These are phyloP conservation scores for Balakata baccata DNA, from an alignment of 345 rosid genomes.

Conservation along the genomic window DNA sequence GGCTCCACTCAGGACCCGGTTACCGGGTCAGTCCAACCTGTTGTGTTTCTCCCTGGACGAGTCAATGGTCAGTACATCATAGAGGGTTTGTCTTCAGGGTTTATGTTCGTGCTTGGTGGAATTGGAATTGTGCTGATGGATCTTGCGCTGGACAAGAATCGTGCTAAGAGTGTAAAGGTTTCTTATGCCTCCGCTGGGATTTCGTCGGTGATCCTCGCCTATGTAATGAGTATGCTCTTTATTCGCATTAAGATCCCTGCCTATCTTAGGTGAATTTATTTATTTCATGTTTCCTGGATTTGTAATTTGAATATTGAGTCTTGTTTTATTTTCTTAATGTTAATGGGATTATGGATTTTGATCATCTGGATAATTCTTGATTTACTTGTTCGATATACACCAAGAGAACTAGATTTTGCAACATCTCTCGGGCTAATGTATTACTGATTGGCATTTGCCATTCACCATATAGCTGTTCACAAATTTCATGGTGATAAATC, in stretches of 20 bases:
- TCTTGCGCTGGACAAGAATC: conserved; percentile 80
- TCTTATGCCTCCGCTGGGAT: conserved; percentile 82
- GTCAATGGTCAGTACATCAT: conserved; percentile 97
- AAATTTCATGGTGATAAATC: neutral
- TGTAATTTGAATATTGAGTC: neutral
- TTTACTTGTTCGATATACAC: neutral
- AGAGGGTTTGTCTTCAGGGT: conserved; percentile 95
- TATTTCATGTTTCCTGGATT: neutral
- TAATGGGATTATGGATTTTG: neutral
- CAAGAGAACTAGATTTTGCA: neutral
- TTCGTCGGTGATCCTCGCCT: conserved; percentile 60
- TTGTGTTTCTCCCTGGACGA: conserved; percentile 84
- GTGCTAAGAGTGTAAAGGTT: conserved; percentile 72
- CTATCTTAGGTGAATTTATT: conserved; percentile 54
- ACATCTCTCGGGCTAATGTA: neutral
- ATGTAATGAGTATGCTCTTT: conserved; percentile 92
- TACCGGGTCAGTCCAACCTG: conserved; percentile 84
- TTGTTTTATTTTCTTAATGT: neutral
- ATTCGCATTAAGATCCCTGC: conserved; percentile 98
- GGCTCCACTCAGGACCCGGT: conserved; percentile 85
- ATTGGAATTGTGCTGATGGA: conserved; percentile 77
- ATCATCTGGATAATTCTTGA: neutral
- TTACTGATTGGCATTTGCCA: neutral
- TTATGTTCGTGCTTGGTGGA: conserved; percentile 93
- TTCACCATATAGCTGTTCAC: neutral